These are phyloP conservation scores for Trypanosomatidae sp. DNA, from an alignment of 208 protist genomes.

Conservation along the genomic window DNA sequence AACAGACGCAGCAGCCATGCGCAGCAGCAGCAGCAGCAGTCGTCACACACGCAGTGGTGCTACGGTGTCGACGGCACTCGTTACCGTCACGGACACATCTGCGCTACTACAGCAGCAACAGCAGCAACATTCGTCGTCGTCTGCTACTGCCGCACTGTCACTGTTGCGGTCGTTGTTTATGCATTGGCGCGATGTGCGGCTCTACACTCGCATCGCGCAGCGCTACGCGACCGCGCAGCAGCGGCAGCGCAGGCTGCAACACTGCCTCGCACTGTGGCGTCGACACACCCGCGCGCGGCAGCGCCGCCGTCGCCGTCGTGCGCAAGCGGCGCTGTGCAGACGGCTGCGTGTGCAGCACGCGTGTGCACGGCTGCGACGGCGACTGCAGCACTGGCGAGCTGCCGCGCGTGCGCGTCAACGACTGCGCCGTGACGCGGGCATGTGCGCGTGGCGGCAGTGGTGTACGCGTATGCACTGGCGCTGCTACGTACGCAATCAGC, in stretches of 20 bases:
- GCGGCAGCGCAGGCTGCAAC: not conserved
- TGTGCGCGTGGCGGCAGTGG: not conserved
- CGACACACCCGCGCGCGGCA: not conserved
- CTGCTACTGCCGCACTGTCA: no score
- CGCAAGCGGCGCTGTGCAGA: constrained; percentile 10
- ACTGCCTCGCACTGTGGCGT: constrained; percentile 14
- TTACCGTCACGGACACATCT: no score
- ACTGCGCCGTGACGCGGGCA: constrained; percentile 1
- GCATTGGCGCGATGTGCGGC: constrained; percentile 20
- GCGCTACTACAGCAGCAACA: no score
- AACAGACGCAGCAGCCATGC: no score
- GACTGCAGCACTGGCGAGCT: constrained; percentile 7
- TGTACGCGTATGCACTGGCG: not conserved
- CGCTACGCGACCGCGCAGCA: constrained; percentile 6
- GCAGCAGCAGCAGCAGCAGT: no score
- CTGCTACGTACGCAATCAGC: not conserved
- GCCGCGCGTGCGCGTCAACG: constrained; percentile 4
- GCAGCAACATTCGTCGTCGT: no score
- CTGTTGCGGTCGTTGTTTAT: constrained; percentile 2
- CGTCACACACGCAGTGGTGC: no score
- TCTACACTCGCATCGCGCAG: constrained; percentile 13
- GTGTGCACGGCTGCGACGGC: constrained; percentile 2
- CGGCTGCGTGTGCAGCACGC: constrained; percentile 10
- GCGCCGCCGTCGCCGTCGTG: constrained; percentile 1
- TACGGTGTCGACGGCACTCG: no score